phyloP scores from a whole-genome alignment of 2,329 filamentous ascomycete genomes.

The Epichloe uncinata region DNA sequence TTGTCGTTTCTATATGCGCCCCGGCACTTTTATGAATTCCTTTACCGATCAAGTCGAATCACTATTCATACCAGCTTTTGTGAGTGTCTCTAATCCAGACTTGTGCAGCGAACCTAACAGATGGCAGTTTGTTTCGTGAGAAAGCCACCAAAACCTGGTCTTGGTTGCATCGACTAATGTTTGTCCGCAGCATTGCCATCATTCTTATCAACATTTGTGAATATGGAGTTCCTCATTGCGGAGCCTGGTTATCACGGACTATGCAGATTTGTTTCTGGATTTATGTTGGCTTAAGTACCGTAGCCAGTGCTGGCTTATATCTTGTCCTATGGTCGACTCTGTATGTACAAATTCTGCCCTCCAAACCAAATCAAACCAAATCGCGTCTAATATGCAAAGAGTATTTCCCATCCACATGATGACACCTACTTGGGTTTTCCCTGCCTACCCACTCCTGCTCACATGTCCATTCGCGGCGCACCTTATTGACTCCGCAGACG shows the following conservation, averaged over 20 bases:
- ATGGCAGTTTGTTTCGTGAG: slow-evolving; percentile 30
- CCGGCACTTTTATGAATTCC: slow-evolving; percentile 56
- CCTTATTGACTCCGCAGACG: slow-evolving; percentile 32
- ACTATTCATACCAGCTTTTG: slow-evolving; percentile 59
- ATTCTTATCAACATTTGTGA: slow-evolving; percentile 67
- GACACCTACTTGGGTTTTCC: slow-evolving; percentile 84
- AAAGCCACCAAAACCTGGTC: neutral
- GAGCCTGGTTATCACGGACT: slow-evolving; percentile 43
- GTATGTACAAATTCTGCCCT: slow-evolving; percentile 19
- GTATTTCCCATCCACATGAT: slow-evolving; percentile 60
- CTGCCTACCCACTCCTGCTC: slow-evolving; percentile 68
- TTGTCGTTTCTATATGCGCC: slow-evolving; percentile 55
- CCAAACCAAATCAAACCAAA: neutral
- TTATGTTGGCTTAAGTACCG: slow-evolving; percentile 53
- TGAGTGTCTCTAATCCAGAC: slow-evolving; percentile 11
- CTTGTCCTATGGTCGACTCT: slow-evolving; percentile 54
- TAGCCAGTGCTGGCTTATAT: slow-evolving; percentile 59
- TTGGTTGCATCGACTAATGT: neutral
- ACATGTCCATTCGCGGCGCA: slow-evolving; percentile 59
- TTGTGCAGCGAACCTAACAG: neutral
- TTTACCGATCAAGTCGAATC: slow-evolving; percentile 68
- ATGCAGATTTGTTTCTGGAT: slow-evolving; percentile 64
- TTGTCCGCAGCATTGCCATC: slow-evolving; percentile 40
- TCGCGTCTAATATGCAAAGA: slow-evolving; percentile 16
- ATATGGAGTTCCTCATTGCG: slow-evolving; percentile 53